Evolutionary conservation across 768 basidiomycete genomes (phyloP), one percentile per base, ranked within the genome.

Genomic region (Chalciporus pseudorubinellus): DNA sequence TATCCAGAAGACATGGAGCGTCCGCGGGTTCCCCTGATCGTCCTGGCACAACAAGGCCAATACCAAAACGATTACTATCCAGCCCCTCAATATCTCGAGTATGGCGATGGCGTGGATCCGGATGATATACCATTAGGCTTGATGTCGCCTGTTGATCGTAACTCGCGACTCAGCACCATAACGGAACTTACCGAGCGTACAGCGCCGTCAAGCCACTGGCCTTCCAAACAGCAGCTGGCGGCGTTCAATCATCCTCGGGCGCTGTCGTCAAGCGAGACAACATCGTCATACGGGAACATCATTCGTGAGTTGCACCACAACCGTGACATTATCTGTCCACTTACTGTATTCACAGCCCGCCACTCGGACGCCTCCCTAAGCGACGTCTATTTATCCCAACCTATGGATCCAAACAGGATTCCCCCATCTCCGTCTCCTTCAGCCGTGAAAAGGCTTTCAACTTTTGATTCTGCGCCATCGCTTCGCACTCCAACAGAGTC

Each of bases 401-500:
- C 68, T 12, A 44, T 68, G 41, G 77, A 85, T 65, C 84, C 85
- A 24, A 82, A 85, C 54, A 70, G 67, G 11, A 82, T 84, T 50
- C 76, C 78, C 19, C 78, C 82, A 18, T 88, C 87, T 12, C 87
- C 86, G 36, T 82, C 87, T 20, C 73, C 70, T 2, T 88, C 87
- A 19, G 87, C 87, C 16, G 59, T 86, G n/a, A 74, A 78, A 33
- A 72, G 79, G 26, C 72, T 87, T 28, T 82, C 85, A 12, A 72
- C 71, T 29, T 79, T 79, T 45, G 83, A 85, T 55, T 74, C 76
- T 46, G 74, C 80, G 7, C 82, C 82, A 33, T 83, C 84, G 18
- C 70, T 78, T 60, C 67, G 70, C 53, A 73, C 78, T 6, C 75
- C 75, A 31, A 68, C 77, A 16, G 68, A 70, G 44, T 69, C 69